These are phyloP conservation scores for Paxillus involutus DNA, from an alignment of 768 basidiomycete genomes.

Conservation along the genomic window DNA sequence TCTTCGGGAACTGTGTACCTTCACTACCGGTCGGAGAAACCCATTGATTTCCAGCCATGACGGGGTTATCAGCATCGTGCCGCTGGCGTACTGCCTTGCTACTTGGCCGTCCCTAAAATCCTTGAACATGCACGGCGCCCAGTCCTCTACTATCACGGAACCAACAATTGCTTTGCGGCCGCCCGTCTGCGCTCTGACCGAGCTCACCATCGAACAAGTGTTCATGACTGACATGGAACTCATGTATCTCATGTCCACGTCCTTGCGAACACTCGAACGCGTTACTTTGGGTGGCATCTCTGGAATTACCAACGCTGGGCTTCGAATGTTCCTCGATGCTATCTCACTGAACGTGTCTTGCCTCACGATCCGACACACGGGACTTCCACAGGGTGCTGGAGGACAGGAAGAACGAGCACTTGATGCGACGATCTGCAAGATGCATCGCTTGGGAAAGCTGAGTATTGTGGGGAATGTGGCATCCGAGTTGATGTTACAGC, in stretches of 20 bases:
- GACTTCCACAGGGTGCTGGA: background rate
- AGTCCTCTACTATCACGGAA: background rate
- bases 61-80: background rate
- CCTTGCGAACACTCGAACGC: background rate
- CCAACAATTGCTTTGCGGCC: background rate
- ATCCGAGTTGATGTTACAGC: background rate
- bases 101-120: slow-evolving; percentile 1
- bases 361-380: background rate
- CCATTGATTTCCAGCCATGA: background rate
- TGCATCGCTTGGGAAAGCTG: background rate
- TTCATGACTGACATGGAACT: background rate
- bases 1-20: background rate
- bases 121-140: background rate
- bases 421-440: background rate
- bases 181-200: slow-evolving; percentile 3
- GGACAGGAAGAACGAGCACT: background rate
- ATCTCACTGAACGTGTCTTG: background rate
- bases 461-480: background rate
- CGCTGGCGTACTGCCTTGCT: background rate
- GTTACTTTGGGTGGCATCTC: background rate
- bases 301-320: background rate
- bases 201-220: background rate
- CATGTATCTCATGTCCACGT: slow-evolving; percentile 1
- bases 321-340: background rate
- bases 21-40: background rate